phyloP scores from a whole-genome alignment of 805 yeast genomes.

The Candida ascalaphidarum region DNA sequence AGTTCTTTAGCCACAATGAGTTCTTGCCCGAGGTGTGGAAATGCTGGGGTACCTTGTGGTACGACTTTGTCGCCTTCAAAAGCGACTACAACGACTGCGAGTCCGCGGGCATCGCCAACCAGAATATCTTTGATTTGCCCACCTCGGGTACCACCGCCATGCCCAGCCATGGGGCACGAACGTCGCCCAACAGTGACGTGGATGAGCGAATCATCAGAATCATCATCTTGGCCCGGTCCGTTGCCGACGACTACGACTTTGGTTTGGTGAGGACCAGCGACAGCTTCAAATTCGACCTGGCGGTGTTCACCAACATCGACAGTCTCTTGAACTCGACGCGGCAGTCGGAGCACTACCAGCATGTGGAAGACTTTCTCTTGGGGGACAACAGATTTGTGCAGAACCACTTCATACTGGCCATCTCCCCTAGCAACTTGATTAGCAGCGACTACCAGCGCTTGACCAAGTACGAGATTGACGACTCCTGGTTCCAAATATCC shows the following conservation, averaged over 20 bases:
- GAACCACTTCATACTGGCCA: conserved; percentile 29
- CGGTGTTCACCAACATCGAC: conserved; percentile 16
- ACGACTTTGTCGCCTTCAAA: conserved; percentile 49
- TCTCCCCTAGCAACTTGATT: conserved; percentile 22
- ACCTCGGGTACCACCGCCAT: conserved; percentile 45
- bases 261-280: conserved; percentile 43
- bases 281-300: conserved; percentile 35
- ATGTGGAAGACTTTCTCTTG: conserved; percentile 25
- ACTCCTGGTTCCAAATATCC: conserved; percentile 10
- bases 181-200: too few relatives aligned
- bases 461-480: conserved; percentile 15
- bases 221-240: conserved; percentile 38
- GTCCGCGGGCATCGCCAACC: conserved; percentile 49
- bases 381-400: conserved; percentile 34
- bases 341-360: conserved; percentile 11
- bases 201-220: conserved; percentile 45
- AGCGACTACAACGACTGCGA: conserved; percentile 40
- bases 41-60: conserved; percentile 82
- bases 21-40: conserved; percentile 72
- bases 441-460: conserved; percentile 6
- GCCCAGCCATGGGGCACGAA: too few relatives aligned
- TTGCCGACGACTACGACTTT: conserved; percentile 45
- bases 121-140: conserved; percentile 55
- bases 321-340: conserved; percentile 10
- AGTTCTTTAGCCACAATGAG: conserved; percentile 49